phyloP scores from a whole-genome alignment of 1,284 basidiomycete species.

The Somion occarium region DNA sequence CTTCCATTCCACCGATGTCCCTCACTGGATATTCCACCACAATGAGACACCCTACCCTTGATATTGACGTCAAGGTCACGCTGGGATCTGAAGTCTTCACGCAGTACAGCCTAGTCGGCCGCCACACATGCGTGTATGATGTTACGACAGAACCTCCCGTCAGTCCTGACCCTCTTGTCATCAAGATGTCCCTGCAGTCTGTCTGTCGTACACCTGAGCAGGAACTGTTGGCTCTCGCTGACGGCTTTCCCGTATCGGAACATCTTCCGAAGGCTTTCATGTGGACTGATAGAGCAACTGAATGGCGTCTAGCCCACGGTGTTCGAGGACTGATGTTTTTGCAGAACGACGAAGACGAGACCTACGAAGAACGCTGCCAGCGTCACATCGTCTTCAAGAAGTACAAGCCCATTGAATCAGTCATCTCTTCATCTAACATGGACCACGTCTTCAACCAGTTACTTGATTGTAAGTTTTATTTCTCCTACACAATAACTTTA shows the following conservation, averaged over 20 bases:
- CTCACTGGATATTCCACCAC: background rate
- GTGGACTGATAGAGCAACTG: background rate
- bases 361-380: conserved; percentile 5
- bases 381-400: conserved; percentile 6
- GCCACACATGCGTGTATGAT: conserved; percentile 2
- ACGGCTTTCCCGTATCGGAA: background rate
- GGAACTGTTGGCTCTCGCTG: background rate
- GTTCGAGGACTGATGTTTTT: background rate
- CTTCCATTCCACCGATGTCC: background rate
- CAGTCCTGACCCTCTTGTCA: background rate
- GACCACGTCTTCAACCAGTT: conserved; percentile 5
- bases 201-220: background rate
- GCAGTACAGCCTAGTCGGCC: conserved; percentile 7
- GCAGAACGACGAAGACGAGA: background rate
- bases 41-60: background rate
- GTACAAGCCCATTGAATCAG: conserved; percentile 5
- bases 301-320: background rate
- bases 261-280: conserved; percentile 7
- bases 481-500: background rate
- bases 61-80: background rate
- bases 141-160: background rate
- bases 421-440: conserved; percentile 8
- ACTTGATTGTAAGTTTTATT: conserved; percentile 10
- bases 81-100: conserved; percentile 1
- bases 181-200: conserved; percentile 5